Evolutionary conservation across 805 yeast genomes (phyloP), one percentile per base, ranked within the genome.

Genomic region (Wickerhamomyces chaumierensis): DNA sequence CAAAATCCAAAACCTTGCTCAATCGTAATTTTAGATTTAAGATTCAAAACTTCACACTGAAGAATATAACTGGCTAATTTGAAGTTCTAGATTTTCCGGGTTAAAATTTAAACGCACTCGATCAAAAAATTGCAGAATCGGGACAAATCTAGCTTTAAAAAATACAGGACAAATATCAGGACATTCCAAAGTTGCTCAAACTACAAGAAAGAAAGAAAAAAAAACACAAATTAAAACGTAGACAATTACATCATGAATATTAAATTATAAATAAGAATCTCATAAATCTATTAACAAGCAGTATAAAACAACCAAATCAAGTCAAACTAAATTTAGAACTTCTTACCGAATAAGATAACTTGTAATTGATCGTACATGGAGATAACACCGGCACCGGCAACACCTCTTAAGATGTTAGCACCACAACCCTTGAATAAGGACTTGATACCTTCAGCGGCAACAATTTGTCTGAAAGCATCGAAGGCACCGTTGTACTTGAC

Each of bases 371-470:
- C 96, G 77, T 88, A 87, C 78, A 88, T 62, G 75, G 96, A 87
- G 69, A 87, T 85, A 61, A 88, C 96, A 84, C 95, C 95, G 65
- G 96, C 96, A 80, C 95, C 95, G 70, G 96, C 96, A 66, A 87
- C 95, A 85, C 96, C 96, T 82, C 96, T 87, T 71, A 87, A 78
- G 79, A 87, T 87, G 92, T 87, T 87, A 69, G 96, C 96, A 81
- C 90, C 95, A 72, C 95, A 87, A 77, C 96, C 96, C 80, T 85
- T 88, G 90, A 87, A 87, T 71, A 87, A 76, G 58, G 96, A 85
- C 46, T 63, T 60, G 59, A 84, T 69, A 85, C 96, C 96, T 73
- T 88, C 96, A 65, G 92, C 86, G 56, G 94, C 94, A 57, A 88
- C 90, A 65, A 87, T 85, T 74, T 86, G 71, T 58, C 65, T 71